Base-by-base conservation (phyloP, 2,329 filamentous ascomycete genomes). In the Aureobasidium leucospermi region DNA sequence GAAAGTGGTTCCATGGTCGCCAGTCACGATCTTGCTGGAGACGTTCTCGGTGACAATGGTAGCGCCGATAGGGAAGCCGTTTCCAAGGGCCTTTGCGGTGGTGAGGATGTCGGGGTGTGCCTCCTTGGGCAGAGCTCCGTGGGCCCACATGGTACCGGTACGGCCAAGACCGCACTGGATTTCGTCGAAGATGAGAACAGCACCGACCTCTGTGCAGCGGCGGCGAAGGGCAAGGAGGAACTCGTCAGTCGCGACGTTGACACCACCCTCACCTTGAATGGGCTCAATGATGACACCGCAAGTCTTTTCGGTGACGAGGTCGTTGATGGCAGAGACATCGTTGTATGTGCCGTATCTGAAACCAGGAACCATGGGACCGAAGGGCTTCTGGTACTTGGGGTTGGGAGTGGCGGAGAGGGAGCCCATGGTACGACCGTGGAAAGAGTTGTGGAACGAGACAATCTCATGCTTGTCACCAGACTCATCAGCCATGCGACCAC, bases 341-440 rank as follows among this genome's bases (percentile, higher is more conserved):
- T 99, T 97, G 78, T 86, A 95, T 7, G 78, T 86, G 56, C 90
- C 93, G 69, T 94, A 90, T 70, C 79, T 85, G 78, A 96, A 97
- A 2, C 94, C 94, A 0, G 94, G 93, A 1, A 99, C 78, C 92
- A 99, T 96, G 39, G 94, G 94, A 13, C 89, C 81, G 71, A 99
- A 99, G 0, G 94, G 94, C 66, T 87, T 84, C 76, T 99, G 94
- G 76, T 99, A 99, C 74, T 99, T 99, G 16, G 91, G 90, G 76
- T 97, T 99, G 49, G 92, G 94, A 5, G 94, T 99, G 10, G 94
- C 94, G n/a, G 90, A 96, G 46, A 99, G 78, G 60, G 87, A 86
- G 55, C 94, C 94, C 90, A 97, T 96, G 15, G 94, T 97, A 61
- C 94, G 87, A 67, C 94, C 94, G 74, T 99, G 94, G 81, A 99